Percentiles rank a stretch among this genome's conserved stretches.
Conservation (phyloP, 371 early-diverging fungal genomes). For the Syncephalastrum monosporum region DNA sequence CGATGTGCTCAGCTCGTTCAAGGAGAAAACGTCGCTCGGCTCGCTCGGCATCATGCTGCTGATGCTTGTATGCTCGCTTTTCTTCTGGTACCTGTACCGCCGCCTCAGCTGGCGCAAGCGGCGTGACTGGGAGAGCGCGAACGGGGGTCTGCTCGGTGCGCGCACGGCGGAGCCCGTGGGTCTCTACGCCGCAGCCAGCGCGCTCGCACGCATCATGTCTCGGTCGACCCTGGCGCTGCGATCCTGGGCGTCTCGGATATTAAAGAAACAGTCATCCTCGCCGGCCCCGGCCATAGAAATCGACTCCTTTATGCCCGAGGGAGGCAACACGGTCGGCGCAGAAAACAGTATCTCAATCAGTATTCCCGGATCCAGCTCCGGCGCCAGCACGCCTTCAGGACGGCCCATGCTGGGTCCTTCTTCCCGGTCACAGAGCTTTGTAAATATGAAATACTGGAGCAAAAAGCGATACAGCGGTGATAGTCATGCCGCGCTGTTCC, state of each 20-base stretch:
- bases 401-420: conserved; percentile 11
- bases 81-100: conserved; percentile 16
- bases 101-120: conserved; percentile 12
- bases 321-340: background rate
- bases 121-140: conserved; percentile 19
- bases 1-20: conserved; percentile 8
- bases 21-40: conserved; percentile 10
- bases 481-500: conserved; percentile 20
- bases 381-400: conserved; percentile 4
- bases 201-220: conserved; percentile 17
- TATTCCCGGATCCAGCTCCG: conserved; percentile 2
- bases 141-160: conserved; percentile 37
- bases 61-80: conserved; percentile 10
- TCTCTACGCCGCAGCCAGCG: conserved; percentile 6
- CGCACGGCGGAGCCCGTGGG: background rate
- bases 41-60: conserved; percentile 10
- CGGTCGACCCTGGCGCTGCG: conserved; percentile 26
- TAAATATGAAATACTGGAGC: conserved; percentile 21
- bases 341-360: conserved; percentile 14
- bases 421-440: conserved; percentile 16
- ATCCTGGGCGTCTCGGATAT: conserved; percentile 30
- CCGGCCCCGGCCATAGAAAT: conserved; percentile 11
- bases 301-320: conserved; percentile 13
- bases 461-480: conserved; percentile 37
- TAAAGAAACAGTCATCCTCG: conserved; percentile 11